These are phyloP conservation scores for Sclerotiophoma versabilis DNA, from an alignment of 2,329 filamentous ascomycete species.

Conservation along the genomic window DNA sequence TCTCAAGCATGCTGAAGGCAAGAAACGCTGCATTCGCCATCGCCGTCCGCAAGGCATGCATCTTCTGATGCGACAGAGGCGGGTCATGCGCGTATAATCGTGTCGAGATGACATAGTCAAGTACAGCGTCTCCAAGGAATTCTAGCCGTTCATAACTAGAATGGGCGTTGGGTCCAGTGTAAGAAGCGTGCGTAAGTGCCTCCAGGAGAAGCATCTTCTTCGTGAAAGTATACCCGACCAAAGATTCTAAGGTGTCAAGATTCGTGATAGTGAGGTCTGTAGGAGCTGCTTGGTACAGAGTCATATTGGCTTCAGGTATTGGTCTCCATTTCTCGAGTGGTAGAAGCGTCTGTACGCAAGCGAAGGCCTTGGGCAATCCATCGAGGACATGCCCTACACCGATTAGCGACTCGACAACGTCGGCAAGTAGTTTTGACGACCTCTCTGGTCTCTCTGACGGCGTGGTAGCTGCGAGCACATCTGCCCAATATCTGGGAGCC, in stretches of 20 bases:
- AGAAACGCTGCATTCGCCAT: slow-evolving; percentile 83
- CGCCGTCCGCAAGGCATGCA: slow-evolving; percentile 79
- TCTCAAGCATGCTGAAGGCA: slow-evolving; percentile 75
- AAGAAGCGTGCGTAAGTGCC: slow-evolving; percentile 80
- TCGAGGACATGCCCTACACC: slow-evolving; percentile 77
- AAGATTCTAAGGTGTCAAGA: slow-evolving; percentile 60
- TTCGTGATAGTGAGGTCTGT: slow-evolving; percentile 16
- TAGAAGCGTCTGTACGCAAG: slow-evolving; percentile 69
- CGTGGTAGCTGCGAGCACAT: slow-evolving; percentile 42
- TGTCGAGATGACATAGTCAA: slow-evolving; percentile 77
- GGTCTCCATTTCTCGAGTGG: slow-evolving; percentile 61
- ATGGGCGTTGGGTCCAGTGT: slow-evolving; percentile 51
- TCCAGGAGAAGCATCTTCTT: slow-evolving; percentile 74
- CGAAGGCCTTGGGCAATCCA: slow-evolving; percentile 67
- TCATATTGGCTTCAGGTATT: slow-evolving; percentile 34
- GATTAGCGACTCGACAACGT: slow-evolving; percentile 85
- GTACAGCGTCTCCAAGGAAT: slow-evolving; percentile 84
- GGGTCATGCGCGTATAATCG: slow-evolving; percentile 63
- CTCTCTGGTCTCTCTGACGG: slow-evolving; percentile 51
- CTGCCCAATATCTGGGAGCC: slow-evolving; percentile 67
- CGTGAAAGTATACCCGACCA: slow-evolving; percentile 76
- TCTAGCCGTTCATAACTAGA: slow-evolving; percentile 77
- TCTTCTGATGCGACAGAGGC: slow-evolving; percentile 62
- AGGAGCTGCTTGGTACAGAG: slow-evolving; percentile 31
- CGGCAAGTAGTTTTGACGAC: slow-evolving; percentile 82